These are phyloP conservation scores for Stemphylium lycopersici DNA, from an alignment of 2,329 filamentous ascomycete genomes.

Conservation along the genomic window DNA sequence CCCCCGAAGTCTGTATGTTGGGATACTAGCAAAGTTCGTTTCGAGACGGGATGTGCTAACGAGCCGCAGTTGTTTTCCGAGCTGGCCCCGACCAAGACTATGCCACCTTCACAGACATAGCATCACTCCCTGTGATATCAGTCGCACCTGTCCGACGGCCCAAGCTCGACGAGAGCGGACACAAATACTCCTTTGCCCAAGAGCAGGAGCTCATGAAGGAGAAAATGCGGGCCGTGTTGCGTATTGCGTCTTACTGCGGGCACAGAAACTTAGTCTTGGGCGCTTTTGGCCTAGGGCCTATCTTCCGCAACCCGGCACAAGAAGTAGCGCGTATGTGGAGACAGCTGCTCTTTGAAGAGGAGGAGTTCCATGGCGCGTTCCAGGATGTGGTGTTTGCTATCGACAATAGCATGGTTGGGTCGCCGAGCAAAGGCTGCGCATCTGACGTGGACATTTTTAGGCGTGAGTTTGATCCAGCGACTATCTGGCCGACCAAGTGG, in stretches of 20 bases:
- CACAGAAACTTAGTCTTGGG: conserved; percentile 51
- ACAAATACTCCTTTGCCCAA: conserved; percentile 72
- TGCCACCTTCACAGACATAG: conserved; percentile 53
- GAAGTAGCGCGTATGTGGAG: conserved; percentile 55
- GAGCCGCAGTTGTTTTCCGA: conserved; percentile 67
- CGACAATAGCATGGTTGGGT: conserved; percentile 45
- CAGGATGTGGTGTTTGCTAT: conserved; percentile 55
- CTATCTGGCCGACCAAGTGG: conserved; percentile 46
- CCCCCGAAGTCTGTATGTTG: conserved; percentile 66
- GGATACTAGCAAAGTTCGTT: conserved; percentile 2
- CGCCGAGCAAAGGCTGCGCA: conserved; percentile 37
- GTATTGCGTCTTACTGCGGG: conserved; percentile 63
- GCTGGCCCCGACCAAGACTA: conserved; percentile 63
- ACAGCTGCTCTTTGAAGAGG: conserved; percentile 50
- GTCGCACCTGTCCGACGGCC: conserved; percentile 75
- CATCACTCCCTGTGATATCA: conserved; percentile 71
- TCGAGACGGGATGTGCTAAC: neutral
- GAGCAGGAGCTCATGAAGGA: conserved; percentile 75
- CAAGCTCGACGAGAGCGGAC: conserved; percentile 71
- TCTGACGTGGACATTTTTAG: conserved; percentile 51
- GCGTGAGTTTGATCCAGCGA: conserved; percentile 47
- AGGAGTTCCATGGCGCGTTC: conserved; percentile 54
- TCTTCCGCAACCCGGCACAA: conserved; percentile 53
- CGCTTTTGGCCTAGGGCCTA: conserved; percentile 53
- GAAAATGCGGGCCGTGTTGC: conserved; percentile 73